Evolutionary conservation across 306 rosid species (phyloP).

Genomic region (Vigna unguiculata): DNA sequence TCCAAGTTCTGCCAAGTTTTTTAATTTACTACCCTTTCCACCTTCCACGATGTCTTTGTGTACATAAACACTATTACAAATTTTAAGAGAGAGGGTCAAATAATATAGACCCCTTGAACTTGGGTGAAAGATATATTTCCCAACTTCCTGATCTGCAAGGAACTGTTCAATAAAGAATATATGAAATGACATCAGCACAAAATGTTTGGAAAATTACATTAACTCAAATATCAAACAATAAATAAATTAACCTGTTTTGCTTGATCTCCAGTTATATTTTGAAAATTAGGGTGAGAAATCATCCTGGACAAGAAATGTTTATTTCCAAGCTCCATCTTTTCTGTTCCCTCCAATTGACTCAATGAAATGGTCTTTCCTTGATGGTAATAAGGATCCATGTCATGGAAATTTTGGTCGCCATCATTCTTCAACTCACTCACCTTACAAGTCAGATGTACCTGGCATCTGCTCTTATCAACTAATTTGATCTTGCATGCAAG

Average conservation of each 20-base stretch:
- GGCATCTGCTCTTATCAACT: slow-evolving; percentile 51
- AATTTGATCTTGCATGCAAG: slow-evolving; percentile 53
- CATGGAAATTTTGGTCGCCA: slow-evolving; percentile 36
- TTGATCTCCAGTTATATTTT: slow-evolving; percentile 51
- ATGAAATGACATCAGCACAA: slow-evolving; percentile 32
- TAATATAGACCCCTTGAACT: slow-evolving; percentile 49
- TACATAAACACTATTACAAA: slow-evolving; percentile 45
- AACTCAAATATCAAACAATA: slow-evolving; percentile 34
- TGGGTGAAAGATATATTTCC: slow-evolving; percentile 62
- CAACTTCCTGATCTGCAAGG: slow-evolving; percentile 56
- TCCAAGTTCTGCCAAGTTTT: slow-evolving; percentile 54
- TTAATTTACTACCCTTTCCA: slow-evolving; percentile 47
- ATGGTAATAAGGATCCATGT: slow-evolving; percentile 54
- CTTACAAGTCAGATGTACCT: slow-evolving; percentile 56
- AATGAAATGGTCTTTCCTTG: slow-evolving; percentile 36
- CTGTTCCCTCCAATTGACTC: slow-evolving; percentile 25
- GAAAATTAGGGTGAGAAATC: slow-evolving; percentile 53
- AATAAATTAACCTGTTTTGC: slow-evolving; percentile 52
- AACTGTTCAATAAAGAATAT: slow-evolving; percentile 49
- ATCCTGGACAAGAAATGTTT: slow-evolving; percentile 48
- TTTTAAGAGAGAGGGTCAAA: slow-evolving; percentile 53
- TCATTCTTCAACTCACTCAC: slow-evolving; percentile 52
- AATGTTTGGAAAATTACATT: slow-evolving; percentile 11
- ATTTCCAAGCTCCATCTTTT: slow-evolving; percentile 38
- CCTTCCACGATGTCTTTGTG: slow-evolving; percentile 58